Conservation (phyloP, 768 basidiomycete species). For the Tylopilus sp. region DNA sequence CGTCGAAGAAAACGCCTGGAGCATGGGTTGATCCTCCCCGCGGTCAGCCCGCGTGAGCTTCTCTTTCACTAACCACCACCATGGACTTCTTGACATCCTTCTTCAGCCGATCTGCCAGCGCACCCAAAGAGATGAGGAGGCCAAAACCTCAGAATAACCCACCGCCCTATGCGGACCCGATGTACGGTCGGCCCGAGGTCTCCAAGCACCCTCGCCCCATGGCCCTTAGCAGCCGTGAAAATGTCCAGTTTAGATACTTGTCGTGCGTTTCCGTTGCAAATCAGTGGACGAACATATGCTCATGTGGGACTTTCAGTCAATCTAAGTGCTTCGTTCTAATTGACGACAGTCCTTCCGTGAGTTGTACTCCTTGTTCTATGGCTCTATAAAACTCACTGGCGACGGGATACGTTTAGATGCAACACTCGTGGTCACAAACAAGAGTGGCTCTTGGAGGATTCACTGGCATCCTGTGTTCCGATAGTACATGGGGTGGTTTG, state of each 20-base stretch:
- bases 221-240: slow-evolving; percentile 10
- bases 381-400: background rate
- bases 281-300: background rate
- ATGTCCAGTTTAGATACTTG: slow-evolving; percentile 16
- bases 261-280: slow-evolving; percentile 10
- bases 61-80: background rate
- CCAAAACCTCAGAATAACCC: background rate
- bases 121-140: background rate
- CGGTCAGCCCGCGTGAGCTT: slow-evolving; percentile 8
- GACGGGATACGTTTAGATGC: slow-evolving; percentile 15
- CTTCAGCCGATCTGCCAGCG: background rate
- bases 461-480: slow-evolving; percentile 10
- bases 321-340: slow-evolving; percentile 22
- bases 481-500: slow-evolving; percentile 15
- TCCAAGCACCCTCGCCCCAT: slow-evolving; percentile 8
- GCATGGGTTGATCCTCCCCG: slow-evolving; percentile 6
- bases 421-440: slow-evolving; percentile 19
- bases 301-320: slow-evolving; percentile 9
- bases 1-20: background rate
- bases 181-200: slow-evolving; percentile 7
- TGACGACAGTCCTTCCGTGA: slow-evolving; percentile 21
- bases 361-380: background rate
- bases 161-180: slow-evolving; percentile 16
- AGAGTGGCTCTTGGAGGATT: slow-evolving; percentile 15
- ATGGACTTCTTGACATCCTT: background rate